Conservation (phyloP, 306 rosid genomes). For the Fragaria ananassa region DNA sequence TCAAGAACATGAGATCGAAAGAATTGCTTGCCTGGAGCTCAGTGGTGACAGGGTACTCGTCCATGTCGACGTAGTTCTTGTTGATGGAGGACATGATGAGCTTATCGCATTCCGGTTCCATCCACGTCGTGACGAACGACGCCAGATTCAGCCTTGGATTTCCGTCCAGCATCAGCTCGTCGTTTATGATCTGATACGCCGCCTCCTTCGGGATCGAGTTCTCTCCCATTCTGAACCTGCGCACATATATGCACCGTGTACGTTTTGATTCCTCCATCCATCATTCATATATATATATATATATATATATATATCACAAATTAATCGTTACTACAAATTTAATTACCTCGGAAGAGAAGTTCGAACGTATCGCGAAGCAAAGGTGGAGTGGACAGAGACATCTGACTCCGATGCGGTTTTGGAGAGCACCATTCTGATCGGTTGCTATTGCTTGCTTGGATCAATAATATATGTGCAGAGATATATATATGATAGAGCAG, state of each 20-base stretch:
- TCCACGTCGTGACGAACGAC: slow-evolving; percentile 62
- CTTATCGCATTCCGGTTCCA: slow-evolving; percentile 63
- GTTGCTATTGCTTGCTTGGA: no score
- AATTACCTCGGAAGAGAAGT: slow-evolving; percentile 57
- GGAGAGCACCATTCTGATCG: slow-evolving; percentile 65
- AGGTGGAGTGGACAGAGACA: slow-evolving; percentile 76
- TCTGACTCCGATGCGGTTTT: slow-evolving; percentile 54
- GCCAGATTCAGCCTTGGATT: slow-evolving; percentile 55
- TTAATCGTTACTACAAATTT: not conserved
- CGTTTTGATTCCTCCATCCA: no score
- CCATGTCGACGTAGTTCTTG: slow-evolving; percentile 64
- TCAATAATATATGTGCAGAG: no score
- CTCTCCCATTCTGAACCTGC: slow-evolving; percentile 48
- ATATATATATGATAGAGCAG: no score
- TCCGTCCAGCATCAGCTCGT: slow-evolving; percentile 56
- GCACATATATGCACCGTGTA: no score
- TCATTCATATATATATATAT: not conserved
- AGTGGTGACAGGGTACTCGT: slow-evolving; percentile 58
- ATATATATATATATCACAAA: not conserved
- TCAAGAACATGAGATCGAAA: no score
- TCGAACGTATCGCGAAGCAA: slow-evolving; percentile 84
- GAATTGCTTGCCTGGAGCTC: slow-evolving; percentile 43
- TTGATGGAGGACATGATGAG: slow-evolving; percentile 48
- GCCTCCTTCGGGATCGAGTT: slow-evolving; percentile 59
- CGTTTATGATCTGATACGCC: slow-evolving; percentile 55